Evolutionary conservation across 202 grass and related monocot species (phyloP), one percentile per base, ranked within the genome.

Genomic region (Miscanthus sacchariflorus): DNA sequence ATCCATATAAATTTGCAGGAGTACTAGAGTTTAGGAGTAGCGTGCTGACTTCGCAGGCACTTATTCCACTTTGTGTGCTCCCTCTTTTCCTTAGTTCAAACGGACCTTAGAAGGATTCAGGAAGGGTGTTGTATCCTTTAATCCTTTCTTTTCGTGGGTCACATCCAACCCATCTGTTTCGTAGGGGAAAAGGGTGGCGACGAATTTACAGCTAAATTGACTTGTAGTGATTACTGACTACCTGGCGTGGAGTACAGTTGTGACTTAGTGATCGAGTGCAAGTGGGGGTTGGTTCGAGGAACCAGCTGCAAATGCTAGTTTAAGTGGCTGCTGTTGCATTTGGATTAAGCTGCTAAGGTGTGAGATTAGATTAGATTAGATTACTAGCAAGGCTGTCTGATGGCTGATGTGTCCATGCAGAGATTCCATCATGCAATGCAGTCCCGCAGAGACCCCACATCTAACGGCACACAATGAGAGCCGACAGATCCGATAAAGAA

Each of bases 191-290:
- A 33, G 76, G 33, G 50, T 19, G 78, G 43, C 7, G 54, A 13
- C 14, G 23, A 66, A 70, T 80, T 89, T 80, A 87, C 84, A 89
- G 90, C 84, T 87, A 80, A 87, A 92, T 70, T 84, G 84, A 79
- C 69, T 80, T 89, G 87, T 87, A 80, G 18, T 46, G 65, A 52
- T 78, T 72, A 66, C 19, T 30, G 15, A 58, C 18, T 38, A 61
- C 52, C 76, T 30, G 69, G 46, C 59, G 42, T 39, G 67, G 71
- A 82, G 82, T 82, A 85, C 52, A 85, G 71, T 40, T 84, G 50
- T 18, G 71, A 71, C 50, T 50, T 13, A 50, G 48, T 19, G 5
- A 18, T 28, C 19, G 67, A 45, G 49, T 19, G 87, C 81, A 78
- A 82, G 44, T 82, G 82, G 82, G 84, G 35, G 19, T 18, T 24